Evolutionary conservation across 228 moss, liverwort and hornwort species (phyloP).

Genomic region (Sphagnum magellanicum): DNA sequence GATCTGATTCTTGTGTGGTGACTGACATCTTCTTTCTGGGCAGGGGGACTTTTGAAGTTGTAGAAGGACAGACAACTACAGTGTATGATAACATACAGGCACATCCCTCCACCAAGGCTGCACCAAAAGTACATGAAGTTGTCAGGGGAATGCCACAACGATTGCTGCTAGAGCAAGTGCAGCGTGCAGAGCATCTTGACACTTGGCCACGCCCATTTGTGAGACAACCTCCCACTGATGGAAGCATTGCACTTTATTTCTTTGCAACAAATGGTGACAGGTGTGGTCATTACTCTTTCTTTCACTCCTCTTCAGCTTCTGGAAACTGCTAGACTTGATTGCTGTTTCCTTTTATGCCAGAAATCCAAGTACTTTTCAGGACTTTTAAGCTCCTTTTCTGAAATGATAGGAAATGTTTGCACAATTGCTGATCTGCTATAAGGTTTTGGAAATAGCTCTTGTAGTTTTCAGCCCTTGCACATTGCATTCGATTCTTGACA

Average conservation of each 20-base stretch:
- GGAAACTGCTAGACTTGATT: too few species aligned
- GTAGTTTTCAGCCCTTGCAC: too few species aligned
- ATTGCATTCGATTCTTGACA: too few species aligned
- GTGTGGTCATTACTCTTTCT: slow-evolving; percentile 14
- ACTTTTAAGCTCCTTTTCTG: too few species aligned
- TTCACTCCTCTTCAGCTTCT: too few species aligned
- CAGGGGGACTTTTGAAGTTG: slow-evolving; percentile 87
- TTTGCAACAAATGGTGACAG: slow-evolving; percentile 74
- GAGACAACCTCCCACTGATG: slow-evolving; percentile 64
- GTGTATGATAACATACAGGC: slow-evolving; percentile 73
- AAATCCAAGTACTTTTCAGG: too few species aligned
- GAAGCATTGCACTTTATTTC: slow-evolving; percentile 92
- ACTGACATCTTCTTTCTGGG: too few species aligned
- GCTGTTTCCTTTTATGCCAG: too few species aligned
- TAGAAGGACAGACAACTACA: slow-evolving; percentile 49
- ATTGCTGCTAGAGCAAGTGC: slow-evolving; percentile 78
- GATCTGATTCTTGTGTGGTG: too few species aligned
- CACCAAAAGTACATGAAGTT: slow-evolving; percentile 76
- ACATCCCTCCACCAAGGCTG: slow-evolving; percentile 80
- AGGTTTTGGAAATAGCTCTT: too few species aligned
- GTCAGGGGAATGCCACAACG: slow-evolving; percentile 64
- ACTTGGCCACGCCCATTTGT: slow-evolving; percentile 96
- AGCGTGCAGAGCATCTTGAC: slow-evolving; percentile 61
- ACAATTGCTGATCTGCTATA: too few species aligned
- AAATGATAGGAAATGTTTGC: too few species aligned